Conservation (phyloP, 140 eudicot genomes). For the Flaveria floridana region DNA sequence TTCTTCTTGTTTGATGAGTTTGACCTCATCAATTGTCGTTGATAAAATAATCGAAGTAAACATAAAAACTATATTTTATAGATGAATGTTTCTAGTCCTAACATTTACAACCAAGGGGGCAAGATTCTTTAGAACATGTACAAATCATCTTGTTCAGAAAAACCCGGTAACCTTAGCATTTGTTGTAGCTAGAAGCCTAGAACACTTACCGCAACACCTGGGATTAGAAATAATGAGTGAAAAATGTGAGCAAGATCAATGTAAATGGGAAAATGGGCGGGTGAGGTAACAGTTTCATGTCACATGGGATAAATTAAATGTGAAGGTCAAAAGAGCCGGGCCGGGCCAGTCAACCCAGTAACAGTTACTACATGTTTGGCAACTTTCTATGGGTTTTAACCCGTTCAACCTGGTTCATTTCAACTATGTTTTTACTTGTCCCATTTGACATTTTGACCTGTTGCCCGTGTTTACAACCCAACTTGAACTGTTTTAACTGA, state of each 20-base stretch:
- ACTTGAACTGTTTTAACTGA: background rate
- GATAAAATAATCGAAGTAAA: too few relatives aligned
- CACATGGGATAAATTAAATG: background rate
- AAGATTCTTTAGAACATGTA: constrained; percentile 7
- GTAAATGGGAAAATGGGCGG: background rate
- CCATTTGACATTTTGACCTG: background rate
- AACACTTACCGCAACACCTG: too few relatives aligned
- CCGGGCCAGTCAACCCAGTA: background rate
- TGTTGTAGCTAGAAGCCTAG: background rate
- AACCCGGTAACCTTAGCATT: background rate
- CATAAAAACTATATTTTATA: background rate
- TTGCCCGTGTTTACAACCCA: background rate
- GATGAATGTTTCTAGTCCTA: constrained; percentile 21
- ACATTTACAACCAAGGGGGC: constrained; percentile 12
- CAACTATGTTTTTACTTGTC: background rate
- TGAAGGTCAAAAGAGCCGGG: background rate
- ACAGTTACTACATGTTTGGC: background rate
- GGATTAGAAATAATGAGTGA: background rate
- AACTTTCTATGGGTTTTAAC: background rate
- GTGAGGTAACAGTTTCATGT: background rate
- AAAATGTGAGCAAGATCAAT: background rate
- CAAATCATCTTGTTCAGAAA: background rate
- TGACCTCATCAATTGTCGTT: too few relatives aligned
- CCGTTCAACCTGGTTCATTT: background rate
- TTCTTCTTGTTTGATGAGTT: too few relatives aligned